Conservation (phyloP, 306 rosid genomes). For the Macrotyloma uniflorum region DNA sequence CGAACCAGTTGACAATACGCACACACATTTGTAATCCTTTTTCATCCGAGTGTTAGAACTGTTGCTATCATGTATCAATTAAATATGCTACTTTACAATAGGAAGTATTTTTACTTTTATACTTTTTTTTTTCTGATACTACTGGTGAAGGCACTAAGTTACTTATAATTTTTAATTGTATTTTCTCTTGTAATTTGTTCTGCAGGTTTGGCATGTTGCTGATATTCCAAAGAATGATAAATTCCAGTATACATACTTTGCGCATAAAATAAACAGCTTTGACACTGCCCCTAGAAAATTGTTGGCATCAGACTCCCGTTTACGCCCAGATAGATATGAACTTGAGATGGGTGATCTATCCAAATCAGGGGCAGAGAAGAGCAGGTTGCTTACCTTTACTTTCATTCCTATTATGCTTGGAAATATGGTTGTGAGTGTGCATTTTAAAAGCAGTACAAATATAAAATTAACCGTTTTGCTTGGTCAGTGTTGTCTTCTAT, state of each 20-base stretch:
- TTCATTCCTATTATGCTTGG: conserved; percentile 1
- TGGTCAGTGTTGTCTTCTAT: conserved; percentile 16
- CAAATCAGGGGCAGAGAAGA: conserved; percentile 86
- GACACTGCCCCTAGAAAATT: conserved; percentile 81
- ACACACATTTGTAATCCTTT: neutral
- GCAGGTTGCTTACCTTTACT: conserved; percentile 56
- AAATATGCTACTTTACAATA: neutral
- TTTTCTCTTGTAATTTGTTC: conserved; percentile 26
- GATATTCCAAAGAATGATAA: conserved; percentile 73
- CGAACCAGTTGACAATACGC: neutral
- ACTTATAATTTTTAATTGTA: neutral
- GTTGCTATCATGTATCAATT: conserved; percentile 4
- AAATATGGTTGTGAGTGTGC: neutral
- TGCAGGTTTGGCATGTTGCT: conserved; percentile 94
- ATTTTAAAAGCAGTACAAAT: conserved; percentile 25
- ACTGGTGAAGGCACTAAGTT: neutral
- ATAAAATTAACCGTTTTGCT: conserved; percentile 9
- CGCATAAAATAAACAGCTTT: conserved; percentile 88
- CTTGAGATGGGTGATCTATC: conserved; percentile 88
- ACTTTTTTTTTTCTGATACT: neutral
- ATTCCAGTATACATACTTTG: conserved; percentile 86
- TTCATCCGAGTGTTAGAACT: neutral
- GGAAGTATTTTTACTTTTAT: neutral
- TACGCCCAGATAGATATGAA: conserved; percentile 91
- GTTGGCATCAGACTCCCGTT: conserved; percentile 89